Base-by-base conservation (phyloP, 1,139 yeast genomes). In the Scheffersomyces parashehatae region DNA sequence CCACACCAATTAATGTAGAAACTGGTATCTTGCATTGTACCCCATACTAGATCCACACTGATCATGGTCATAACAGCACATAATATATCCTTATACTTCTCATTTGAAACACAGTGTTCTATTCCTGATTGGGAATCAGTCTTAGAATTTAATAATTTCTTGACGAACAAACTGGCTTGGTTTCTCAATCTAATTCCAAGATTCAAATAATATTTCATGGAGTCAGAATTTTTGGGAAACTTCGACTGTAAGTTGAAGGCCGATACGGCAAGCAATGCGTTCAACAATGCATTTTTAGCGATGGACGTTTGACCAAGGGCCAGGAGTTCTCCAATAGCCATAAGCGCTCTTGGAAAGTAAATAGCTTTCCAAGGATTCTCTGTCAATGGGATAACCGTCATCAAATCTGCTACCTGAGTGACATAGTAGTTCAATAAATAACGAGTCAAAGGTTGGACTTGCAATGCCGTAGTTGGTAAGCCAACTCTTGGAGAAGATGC, bases 311-410 rank as follows among this genome's bases (percentile, higher is more conserved):
- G 71, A 0, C 96, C 96, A 37, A 84, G 64, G 0, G 90, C 85
- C 38, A 84, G 80, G 14, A 88, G 66, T 56, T 89, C 96, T 2
- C 96, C 96, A 30, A 86, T 75, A 0, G 95, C 95, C 73, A 81
- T 76, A 36, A 85, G 62, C 0, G 96, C 96, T 41, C 95, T 67
- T 0, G 96, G 96, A 48, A 88, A 82, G 60, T 88, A 88, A 20
- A 88, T 82, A 1, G 85, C 83, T 56, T 84, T 85, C 96, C 96
- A 89, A 0, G 96, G 96, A 56, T 88, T 88, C 50, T 85, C 86
- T 0, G 87, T 82, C 40, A 88, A 75, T 1, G 89, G 88, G 28
- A 88, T 84, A 9, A 88, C 96, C 0, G 96, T 85, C 96, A 89
- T 88, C 57, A 86, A 73, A 58, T 88, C 93, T 0, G 95, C 93